These are phyloP conservation scores for Circinella umbellata DNA, from an alignment of 371 early-diverging fungal species.

Conservation along the genomic window DNA sequence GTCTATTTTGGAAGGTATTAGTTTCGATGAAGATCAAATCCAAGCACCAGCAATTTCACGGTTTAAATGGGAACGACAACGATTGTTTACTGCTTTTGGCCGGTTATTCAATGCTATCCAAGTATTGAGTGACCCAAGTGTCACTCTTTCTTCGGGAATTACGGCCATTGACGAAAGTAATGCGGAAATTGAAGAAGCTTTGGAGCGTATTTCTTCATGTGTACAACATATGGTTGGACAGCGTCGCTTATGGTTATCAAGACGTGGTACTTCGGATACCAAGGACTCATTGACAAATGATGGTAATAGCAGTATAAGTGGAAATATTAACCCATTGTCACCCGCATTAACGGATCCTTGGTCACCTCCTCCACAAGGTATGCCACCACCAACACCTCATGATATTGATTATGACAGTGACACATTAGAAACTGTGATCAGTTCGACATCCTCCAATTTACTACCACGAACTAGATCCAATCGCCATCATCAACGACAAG, in stretches of 20 bases:
- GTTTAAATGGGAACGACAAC: constrained; percentile 62
- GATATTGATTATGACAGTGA: constrained; percentile 10
- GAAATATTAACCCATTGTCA: not conserved
- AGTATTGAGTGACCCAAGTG: constrained; percentile 56
- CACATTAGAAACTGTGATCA: constrained; percentile 6
- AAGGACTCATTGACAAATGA: constrained; percentile 9
- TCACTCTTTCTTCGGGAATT: constrained; percentile 32
- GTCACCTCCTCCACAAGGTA: not conserved
- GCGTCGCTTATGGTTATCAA: constrained; percentile 40
- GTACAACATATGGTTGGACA: constrained; percentile 46
- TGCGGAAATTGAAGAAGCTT: constrained; percentile 43
- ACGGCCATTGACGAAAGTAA: constrained; percentile 49
- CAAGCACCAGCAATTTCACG: constrained; percentile 28
- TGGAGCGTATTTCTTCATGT: constrained; percentile 39
- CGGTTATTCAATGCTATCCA: constrained; percentile 70
- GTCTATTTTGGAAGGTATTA: constrained; percentile 28
- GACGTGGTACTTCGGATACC: constrained; percentile 28
- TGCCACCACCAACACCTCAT: constrained; percentile 1
- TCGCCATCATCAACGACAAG: constrained; percentile 3
- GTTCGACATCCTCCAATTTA: constrained; percentile 1
- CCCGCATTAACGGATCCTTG: not conserved
- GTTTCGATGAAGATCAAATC: constrained; percentile 21
- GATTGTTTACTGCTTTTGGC: constrained; percentile 68
- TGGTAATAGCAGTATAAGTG: not conserved
- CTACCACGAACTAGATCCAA: not conserved